These are phyloP conservation scores for Pseudonitzschia multistriata DNA, from an alignment of 108 stramenopile genomes.

Conservation along the genomic window DNA sequence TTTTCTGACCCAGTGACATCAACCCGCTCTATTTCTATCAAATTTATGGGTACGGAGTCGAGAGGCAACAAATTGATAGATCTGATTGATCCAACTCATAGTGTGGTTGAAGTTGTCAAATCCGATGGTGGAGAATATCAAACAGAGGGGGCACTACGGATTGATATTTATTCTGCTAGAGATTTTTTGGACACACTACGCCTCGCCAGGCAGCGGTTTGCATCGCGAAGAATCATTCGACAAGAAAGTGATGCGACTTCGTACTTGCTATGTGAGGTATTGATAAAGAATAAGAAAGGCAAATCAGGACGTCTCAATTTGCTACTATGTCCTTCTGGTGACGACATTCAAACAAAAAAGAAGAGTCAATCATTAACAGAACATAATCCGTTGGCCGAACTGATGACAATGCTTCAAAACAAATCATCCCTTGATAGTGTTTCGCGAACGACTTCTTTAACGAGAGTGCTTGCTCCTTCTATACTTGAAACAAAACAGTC, in stretches of 20 bases:
- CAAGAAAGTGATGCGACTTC: background rate
- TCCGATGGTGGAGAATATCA: slow-evolving; percentile 15
- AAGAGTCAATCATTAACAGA: background rate
- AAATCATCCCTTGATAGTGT: background rate
- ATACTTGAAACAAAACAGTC: background rate
- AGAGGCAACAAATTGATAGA: slow-evolving; percentile 13
- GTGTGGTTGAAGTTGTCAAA: slow-evolving; percentile 20
- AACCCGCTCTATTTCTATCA: slow-evolving; percentile 4
- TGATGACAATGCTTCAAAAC: slow-evolving; percentile 19
- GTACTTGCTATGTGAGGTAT: slow-evolving; percentile 27
- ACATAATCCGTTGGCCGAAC: background rate
- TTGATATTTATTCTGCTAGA: background rate
- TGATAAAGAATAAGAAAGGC: background rate
- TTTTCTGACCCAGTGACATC: slow-evolving; percentile 11
- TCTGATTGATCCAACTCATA: slow-evolving; percentile 23
- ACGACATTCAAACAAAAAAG: background rate
- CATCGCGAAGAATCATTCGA: background rate
- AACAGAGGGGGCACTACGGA: background rate
- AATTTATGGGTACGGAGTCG: slow-evolving; percentile 6
- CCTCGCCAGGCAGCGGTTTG: slow-evolving; percentile 15
- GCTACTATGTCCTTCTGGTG: slow-evolving; percentile 22
- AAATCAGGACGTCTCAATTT: slow-evolving; percentile 16
- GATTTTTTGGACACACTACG: slow-evolving; percentile 15
- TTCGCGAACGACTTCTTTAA: background rate
- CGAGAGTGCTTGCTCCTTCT: background rate